Evolutionary conservation across 2,329 filamentous ascomycete genomes (phyloP).

Genomic region (Pseudogymnoascus sp.): DNA sequence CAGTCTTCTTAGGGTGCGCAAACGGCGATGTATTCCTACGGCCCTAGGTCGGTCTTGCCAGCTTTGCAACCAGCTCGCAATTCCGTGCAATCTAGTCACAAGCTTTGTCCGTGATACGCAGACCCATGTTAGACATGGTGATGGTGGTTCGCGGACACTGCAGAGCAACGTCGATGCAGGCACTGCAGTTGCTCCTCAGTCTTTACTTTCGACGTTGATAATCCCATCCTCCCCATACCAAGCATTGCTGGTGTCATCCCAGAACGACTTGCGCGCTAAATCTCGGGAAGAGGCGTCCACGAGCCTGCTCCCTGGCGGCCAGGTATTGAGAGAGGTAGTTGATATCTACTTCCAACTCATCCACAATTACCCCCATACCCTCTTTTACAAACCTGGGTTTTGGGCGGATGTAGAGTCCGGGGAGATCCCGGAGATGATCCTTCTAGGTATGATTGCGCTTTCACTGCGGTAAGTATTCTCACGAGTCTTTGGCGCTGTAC

Average conservation of each 20-base stretch:
- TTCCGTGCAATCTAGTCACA: conserved; percentile 10
- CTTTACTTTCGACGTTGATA: background rate
- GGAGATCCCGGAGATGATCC: background rate
- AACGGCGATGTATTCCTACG: conserved; percentile 5
- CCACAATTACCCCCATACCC: background rate
- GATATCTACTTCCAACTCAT: conserved; percentile 1
- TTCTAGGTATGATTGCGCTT: background rate
- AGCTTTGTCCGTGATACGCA: background rate
- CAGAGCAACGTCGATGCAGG: background rate
- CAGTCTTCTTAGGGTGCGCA: background rate
- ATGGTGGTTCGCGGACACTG: background rate
- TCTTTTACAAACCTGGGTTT: background rate
- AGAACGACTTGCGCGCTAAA: background rate
- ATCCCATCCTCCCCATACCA: background rate
- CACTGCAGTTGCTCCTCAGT: background rate
- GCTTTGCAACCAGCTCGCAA: conserved; percentile 8
- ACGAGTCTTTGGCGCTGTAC: background rate
- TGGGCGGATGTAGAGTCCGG: background rate
- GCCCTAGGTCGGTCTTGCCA: background rate
- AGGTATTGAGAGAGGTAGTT: background rate
- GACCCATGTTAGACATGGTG: background rate
- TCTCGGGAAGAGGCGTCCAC: background rate
- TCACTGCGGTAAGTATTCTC: background rate
- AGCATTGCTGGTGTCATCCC: background rate
- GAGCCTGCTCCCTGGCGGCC: background rate